These are phyloP conservation scores for Lachancea sp. DNA, from an alignment of 805 yeast species.

Conservation along the genomic window DNA sequence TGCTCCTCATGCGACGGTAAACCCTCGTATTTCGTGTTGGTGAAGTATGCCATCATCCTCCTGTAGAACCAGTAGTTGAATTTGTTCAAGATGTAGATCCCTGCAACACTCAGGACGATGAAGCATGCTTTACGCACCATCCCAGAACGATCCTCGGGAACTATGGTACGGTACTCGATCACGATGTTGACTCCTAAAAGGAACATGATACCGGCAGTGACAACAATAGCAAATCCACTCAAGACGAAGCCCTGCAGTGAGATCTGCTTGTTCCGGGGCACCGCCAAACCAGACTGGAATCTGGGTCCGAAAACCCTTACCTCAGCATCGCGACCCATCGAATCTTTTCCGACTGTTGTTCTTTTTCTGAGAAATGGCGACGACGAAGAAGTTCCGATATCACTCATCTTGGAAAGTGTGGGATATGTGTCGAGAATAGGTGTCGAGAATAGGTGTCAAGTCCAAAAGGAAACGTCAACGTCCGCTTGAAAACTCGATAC, in stretches of 20 bases:
- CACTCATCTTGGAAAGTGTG: background rate
- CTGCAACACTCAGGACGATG: constrained; percentile 15
- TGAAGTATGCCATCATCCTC: constrained; percentile 6
- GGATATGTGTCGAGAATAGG: no score
- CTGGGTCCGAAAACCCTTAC: constrained; percentile 16
- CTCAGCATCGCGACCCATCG: constrained; percentile 5
- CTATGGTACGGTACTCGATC: constrained; percentile 32
- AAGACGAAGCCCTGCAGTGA: constrained; percentile 17
- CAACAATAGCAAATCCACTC: constrained; percentile 23
- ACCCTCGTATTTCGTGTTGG: constrained; percentile 3
- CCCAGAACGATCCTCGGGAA: constrained; percentile 13
- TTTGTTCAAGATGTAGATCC: constrained; percentile 15
- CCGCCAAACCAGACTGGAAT: background rate
- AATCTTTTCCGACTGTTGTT: background rate
- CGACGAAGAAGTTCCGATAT: background rate
- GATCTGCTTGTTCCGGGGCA: background rate
- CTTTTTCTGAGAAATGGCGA: background rate
- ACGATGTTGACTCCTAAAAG: constrained; percentile 33
- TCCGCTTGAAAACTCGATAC: background rate
- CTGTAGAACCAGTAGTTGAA: constrained; percentile 16
- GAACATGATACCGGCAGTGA: constrained; percentile 28
- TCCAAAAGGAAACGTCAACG: no score
- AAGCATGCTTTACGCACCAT: constrained; percentile 14
- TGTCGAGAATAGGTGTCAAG: no score
- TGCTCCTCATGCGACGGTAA: constrained; percentile 5